Evolutionary conservation across 108 stramenopile genomes (phyloP).

Genomic region (Cyclotella sp.): DNA sequence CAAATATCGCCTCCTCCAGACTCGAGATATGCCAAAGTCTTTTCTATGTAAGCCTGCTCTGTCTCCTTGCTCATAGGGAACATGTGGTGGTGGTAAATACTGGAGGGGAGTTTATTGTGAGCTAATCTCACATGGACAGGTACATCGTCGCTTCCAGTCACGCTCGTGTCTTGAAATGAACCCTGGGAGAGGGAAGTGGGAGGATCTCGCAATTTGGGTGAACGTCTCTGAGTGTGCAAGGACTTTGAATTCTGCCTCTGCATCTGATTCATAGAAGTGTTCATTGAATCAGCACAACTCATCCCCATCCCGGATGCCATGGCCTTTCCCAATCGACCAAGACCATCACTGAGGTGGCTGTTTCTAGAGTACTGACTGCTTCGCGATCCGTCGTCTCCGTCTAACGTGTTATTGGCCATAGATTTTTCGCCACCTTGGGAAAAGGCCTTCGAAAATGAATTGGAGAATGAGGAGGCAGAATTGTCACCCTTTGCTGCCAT

Average conservation of each 20-base stretch:
- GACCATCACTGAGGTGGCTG: constrained; percentile 19
- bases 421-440: not conserved
- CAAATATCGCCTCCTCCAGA: constrained; percentile 48
- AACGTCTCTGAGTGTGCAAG: constrained; percentile 19
- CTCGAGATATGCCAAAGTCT: constrained; percentile 43
- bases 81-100: constrained; percentile 46
- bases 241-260: constrained; percentile 19
- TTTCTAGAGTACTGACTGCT: constrained; percentile 11
- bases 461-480: not conserved
- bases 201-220: not conserved
- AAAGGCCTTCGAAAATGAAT: not conserved
- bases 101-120: constrained; percentile 45
- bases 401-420: not conserved
- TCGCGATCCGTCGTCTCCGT: constrained; percentile 12
- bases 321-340: constrained; percentile 18
- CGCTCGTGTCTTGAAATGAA: constrained; percentile 7
- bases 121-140: constrained; percentile 21
- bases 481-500: not conserved
- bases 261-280: not conserved
- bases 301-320: constrained; percentile 38
- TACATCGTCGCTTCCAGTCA: constrained; percentile 1
- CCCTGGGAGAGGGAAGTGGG: not conserved
- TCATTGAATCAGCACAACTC: constrained; percentile 13
- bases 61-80: constrained; percentile 35
- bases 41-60: constrained; percentile 35